These are phyloP conservation scores for Ustilago bromivora DNA, from an alignment of 1,284 basidiomycete genomes.

Conservation along the genomic window DNA sequence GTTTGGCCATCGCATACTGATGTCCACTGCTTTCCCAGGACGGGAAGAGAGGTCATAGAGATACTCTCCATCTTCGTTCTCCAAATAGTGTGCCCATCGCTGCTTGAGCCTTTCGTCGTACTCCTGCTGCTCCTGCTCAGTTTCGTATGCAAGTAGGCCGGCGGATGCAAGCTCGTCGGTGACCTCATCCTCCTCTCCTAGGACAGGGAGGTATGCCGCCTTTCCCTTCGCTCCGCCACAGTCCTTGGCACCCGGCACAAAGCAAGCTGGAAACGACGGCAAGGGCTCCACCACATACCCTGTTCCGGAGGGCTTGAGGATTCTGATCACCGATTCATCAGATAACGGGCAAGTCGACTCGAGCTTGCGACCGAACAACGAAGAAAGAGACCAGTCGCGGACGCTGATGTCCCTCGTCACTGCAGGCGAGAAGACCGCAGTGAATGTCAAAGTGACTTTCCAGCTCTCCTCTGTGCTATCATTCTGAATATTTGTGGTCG, in stretches of 20 bases:
- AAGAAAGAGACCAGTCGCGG: constrained; percentile 51
- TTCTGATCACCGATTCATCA: constrained; percentile 28
- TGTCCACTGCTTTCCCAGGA: constrained; percentile 30
- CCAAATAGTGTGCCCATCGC: constrained; percentile 32
- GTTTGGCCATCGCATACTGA: constrained; percentile 70
- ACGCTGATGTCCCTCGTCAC: constrained; percentile 36
- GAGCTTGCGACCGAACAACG: constrained; percentile 46
- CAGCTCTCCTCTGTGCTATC: constrained; percentile 71
- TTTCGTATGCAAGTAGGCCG: constrained; percentile 26
- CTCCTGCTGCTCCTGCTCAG: constrained; percentile 27
- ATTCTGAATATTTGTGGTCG: not conserved
- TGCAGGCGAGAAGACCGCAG: constrained; percentile 81
- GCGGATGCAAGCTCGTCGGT: constrained; percentile 35
- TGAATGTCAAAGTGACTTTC: constrained; percentile 80
- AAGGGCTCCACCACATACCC: constrained; percentile 24
- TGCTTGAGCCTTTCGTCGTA: constrained; percentile 21
- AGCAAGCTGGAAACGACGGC: constrained; percentile 14
- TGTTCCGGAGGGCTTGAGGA: constrained; percentile 38
- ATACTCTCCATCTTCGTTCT: constrained; percentile 31
- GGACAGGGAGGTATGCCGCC: constrained; percentile 17
- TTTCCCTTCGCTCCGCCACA: not conserved
- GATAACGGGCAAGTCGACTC: constrained; percentile 52
- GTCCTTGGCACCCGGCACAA: constrained; percentile 9
- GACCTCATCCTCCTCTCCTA: constrained; percentile 31
- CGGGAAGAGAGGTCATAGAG: constrained; percentile 21